These are phyloP conservation scores for Coniochaeta prunicola DNA, from an alignment of 2,329 filamentous ascomycete species.

Conservation along the genomic window DNA sequence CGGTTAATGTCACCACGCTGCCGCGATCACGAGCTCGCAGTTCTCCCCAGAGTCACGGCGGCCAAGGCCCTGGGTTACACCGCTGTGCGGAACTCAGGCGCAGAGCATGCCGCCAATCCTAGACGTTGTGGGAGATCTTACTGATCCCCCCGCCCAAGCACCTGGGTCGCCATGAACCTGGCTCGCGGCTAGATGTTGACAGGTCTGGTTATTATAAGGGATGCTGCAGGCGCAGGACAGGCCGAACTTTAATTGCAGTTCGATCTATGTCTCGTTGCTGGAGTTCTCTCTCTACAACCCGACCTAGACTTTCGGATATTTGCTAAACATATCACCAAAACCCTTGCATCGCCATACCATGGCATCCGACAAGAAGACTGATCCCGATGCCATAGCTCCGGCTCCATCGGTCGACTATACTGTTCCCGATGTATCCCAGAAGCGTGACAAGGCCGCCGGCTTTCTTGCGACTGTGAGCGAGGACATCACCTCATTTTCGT, in stretches of 20 bases:
- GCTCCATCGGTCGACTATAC: not conserved
- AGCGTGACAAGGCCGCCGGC: constrained; percentile 33
- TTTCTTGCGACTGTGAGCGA: constrained; percentile 33
- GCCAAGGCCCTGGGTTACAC: not conserved
- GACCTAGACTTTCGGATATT: not conserved
- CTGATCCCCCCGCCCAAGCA: not conserved
- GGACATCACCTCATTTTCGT: constrained; percentile 30
- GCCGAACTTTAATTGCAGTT: not conserved
- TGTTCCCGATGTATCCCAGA: not conserved
- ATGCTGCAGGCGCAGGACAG: not conserved
- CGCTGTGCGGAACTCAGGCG: not conserved
- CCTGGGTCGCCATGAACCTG: not conserved
- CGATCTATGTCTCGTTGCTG: not conserved
- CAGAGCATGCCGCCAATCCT: not conserved
- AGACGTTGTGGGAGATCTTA: not conserved
- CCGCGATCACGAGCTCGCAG: not conserved
- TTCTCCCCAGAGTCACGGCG: not conserved
- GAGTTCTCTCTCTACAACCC: not conserved
- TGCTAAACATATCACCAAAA: not conserved
- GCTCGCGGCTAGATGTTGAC: not conserved
- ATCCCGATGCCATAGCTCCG: not conserved
- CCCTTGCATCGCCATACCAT: not conserved
- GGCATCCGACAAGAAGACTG: not conserved
- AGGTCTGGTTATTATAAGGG: not conserved
- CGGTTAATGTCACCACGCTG: not conserved